Conservation (phyloP, 2,329 filamentous ascomycete genomes). For the Paecilomyces dactylethromorphus region DNA sequence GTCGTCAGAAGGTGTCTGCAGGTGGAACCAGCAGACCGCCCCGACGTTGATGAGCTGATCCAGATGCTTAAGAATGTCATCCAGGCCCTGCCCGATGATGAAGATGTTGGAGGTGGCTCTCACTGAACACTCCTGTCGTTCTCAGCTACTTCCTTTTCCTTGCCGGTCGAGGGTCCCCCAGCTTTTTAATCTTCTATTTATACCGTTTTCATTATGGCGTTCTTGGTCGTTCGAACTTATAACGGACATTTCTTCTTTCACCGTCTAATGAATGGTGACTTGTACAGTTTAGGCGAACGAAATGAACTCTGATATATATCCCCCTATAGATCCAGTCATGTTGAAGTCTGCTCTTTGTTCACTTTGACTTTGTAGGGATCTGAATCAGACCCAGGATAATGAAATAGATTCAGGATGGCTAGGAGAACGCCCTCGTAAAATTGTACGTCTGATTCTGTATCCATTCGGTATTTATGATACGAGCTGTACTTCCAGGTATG, state of each 20-base stretch:
- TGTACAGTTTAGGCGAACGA: not conserved
- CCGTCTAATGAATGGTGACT: not conserved
- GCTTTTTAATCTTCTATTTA: not conserved
- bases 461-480: not conserved
- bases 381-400: not conserved
- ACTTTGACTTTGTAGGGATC: not conserved
- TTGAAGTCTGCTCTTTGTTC: not conserved
- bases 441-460: too few relatives aligned
- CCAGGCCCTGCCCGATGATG: conserved; percentile 59
- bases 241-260: not conserved
- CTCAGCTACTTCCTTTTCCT: not conserved
- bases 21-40: conserved; percentile 81
- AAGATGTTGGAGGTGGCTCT: conserved; percentile 15
- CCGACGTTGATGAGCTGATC: conserved; percentile 80
- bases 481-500: not conserved
- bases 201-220: not conserved
- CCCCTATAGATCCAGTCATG: not conserved
- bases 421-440: not conserved
- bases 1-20: conserved; percentile 79
- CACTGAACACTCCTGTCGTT: not conserved
- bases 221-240: not conserved
- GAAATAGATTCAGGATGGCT: not conserved
- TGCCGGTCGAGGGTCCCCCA: not conserved
- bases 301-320: not conserved
- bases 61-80: conserved; percentile 69